These are phyloP conservation scores for Arthrobotrys pseudoclavata DNA, from an alignment of 2,329 filamentous ascomycete species.

Conservation along the genomic window DNA sequence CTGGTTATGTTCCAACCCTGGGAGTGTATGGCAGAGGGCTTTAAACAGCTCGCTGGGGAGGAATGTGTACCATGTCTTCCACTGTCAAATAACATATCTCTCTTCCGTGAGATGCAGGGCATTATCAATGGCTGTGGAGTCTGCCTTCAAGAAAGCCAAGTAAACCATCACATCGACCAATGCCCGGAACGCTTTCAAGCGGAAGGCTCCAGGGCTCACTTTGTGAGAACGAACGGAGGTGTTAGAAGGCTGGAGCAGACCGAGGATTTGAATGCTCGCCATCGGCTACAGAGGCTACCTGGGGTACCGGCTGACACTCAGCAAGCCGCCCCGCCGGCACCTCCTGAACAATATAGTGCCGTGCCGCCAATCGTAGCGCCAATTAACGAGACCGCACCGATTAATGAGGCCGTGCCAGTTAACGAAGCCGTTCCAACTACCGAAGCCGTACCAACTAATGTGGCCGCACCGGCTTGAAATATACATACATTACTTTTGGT, in stretches of 20 bases:
- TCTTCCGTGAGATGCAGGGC: slow-evolving; percentile 32
- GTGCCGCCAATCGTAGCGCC: background rate
- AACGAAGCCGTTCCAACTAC: background rate
- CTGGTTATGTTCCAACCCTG: slow-evolving; percentile 54
- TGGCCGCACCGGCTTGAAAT: background rate
- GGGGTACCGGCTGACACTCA: background rate
- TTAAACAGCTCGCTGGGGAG: slow-evolving; percentile 40
- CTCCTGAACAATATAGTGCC: background rate
- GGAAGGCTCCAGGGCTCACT: slow-evolving; percentile 17
- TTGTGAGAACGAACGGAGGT: slow-evolving; percentile 20
- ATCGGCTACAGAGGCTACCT: slow-evolving; percentile 5
- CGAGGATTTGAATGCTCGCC: slow-evolving; percentile 4
- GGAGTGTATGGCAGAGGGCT: slow-evolving; percentile 43
- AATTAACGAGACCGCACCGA: background rate
- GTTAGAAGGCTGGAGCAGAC: slow-evolving; percentile 4
- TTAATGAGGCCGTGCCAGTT: background rate
- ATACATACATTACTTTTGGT: background rate
- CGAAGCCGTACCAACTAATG: too few species aligned
- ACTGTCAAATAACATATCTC: slow-evolving; percentile 30
- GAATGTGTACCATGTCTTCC: slow-evolving; percentile 46
- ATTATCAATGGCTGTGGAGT: slow-evolving; percentile 33
- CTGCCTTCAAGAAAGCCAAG: slow-evolving; percentile 22
- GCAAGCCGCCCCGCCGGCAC: background rate
- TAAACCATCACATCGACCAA: slow-evolving; percentile 38
- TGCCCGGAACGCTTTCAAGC: slow-evolving; percentile 50